Base-by-base conservation (phyloP, 768 basidiomycete genomes). In the Jaapia argillacea region DNA sequence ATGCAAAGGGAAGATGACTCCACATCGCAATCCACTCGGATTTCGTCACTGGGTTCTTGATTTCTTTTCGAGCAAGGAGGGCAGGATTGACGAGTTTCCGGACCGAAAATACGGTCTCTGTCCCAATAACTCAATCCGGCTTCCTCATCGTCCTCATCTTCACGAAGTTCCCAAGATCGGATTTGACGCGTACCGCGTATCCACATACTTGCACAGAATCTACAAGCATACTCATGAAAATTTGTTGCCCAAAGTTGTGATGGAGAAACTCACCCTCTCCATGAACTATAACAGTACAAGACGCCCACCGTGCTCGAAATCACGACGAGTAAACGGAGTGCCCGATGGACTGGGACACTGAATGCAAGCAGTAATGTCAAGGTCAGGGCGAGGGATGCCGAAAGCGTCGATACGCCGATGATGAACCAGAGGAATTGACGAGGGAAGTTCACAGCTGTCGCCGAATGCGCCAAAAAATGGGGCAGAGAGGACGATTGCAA, bases 101-200 rank as follows among this genome's bases (percentile, higher is more conserved):
- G n/a, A n/a, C n/a, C n/a, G n/a, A n/a, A n/a, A n/a, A n/a, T n/a
- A n/a, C n/a, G n/a, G n/a, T n/a, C n/a, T n/a, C n/a, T n/a, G n/a
- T 37, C 43, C 37, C 40, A 42, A 20, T 28, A 40, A 18, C 25
- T 12, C 3, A 33, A 40, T 10, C 52, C 54, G 42, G 63, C 58
- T 44, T 49, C 48, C 41, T 62, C 54, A 37, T 53, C 51, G 26
- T 61, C 58, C 47, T 59, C 48, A 41, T 61, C 54, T 39, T 53
- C 51, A 24, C 59, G 44, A 45, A 69, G 54, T 47, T 69, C 67
- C 68, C 68, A 69, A 4, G 54, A 53, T 13, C 60, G 59, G 24
- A 69, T 47, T 45, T 68, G 66, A 20, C 51, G 55, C 13, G 46
- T 42, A n/a, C 59, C 59, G n/a, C 64, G 59, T 16, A 54, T 44